Base-by-base conservation (phyloP, 495 filamentous ascomycete genomes). In the Aspergillus ostianus region DNA sequence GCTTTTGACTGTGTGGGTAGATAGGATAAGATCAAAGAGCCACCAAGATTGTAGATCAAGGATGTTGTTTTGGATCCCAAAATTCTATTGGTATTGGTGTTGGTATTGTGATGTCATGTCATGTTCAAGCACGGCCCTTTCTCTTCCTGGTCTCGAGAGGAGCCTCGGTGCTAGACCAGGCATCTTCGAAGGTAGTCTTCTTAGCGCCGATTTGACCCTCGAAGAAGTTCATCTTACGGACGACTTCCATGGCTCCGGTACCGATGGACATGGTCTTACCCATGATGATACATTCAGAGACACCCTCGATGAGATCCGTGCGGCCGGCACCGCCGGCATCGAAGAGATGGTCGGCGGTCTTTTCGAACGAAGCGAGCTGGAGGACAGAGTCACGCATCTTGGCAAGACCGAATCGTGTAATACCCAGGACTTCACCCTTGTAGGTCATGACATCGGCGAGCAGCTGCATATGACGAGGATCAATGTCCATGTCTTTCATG, bases 371-470 rank as follows among this genome's bases (percentile, higher is more conserved):
- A 0, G 94, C 94, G 1, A 98, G 87, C 73, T 98, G 95, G 51
- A 98, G 76, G 45, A 97, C 93, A 23, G 84, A 89, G 71, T 98
- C 95, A 54, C 94, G 82, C 93, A 97, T 98, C 82, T 98, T 98
- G 52, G 91, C 87, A 46, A 98, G 81, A 53, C 94, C 94, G 73
- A 98, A 98, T 23, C 94, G 88, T 9, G 94, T 98, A 68, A 98
- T 98, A 41, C 94, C 94, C n/a, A 97, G 84, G 0, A 98, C 90
- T 62, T 98, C 93, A 51, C 94, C 94, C 75, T 96, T 97, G 82
- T 93, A 98, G 6, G 94, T 98, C 94, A 98, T 98, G 41, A 97
- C 92, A 59, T 98, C 95, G n/a, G 94, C 93, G 17, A 98, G 83
- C 8, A 98, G 84, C 71, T 97, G 90, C 93, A 98, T 97, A 81